A percentile compares a stretch with the other conserved stretches of the same genome.
Conservation (phyloP, 1,139 yeast species). For the Geotrichum klebahnii region DNA sequence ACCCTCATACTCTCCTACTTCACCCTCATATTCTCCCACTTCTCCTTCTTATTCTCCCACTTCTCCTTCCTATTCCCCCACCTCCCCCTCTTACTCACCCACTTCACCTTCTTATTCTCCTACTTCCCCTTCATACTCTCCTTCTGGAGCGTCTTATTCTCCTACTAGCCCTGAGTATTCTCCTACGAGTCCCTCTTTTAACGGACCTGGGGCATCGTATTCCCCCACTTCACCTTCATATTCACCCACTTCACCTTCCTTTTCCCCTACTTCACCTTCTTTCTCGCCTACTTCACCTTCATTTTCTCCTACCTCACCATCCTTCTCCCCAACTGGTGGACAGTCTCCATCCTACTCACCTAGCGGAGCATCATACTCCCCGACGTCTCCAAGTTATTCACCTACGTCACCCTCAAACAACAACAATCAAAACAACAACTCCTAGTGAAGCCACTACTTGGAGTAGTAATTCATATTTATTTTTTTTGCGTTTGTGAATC, state of each 20-base stretch:
- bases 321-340: slow-evolving; percentile 51
- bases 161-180: slow-evolving; percentile 69
- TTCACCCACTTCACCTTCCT: slow-evolving; percentile 59
- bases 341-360: slow-evolving; percentile 59
- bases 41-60: slow-evolving; percentile 73
- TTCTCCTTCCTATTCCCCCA: slow-evolving; percentile 56
- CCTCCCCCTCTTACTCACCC: slow-evolving; percentile 65
- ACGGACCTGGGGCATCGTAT: slow-evolving; percentile 55
- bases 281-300: slow-evolving; percentile 63
- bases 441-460: slow-evolving; percentile 38
- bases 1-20: slow-evolving; percentile 64
- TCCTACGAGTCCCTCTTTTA: slow-evolving; percentile 58
- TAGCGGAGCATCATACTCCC: slow-evolving; percentile 55
- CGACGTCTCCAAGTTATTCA: slow-evolving; percentile 65
- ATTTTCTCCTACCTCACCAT: slow-evolving; percentile 65
- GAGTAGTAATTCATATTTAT: slow-evolving; percentile 1
- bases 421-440: slow-evolving; percentile 5
- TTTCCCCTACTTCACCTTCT: slow-evolving; percentile 58
- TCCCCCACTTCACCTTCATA: slow-evolving; percentile 65
- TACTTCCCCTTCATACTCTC: slow-evolving; percentile 59
- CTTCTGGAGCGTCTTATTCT: slow-evolving; percentile 66
- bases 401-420: slow-evolving; percentile 65
- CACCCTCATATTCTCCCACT: slow-evolving; percentile 69
- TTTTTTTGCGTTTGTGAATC: not conserved
- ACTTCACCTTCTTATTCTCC: slow-evolving; percentile 73